Evolutionary conservation across 2,329 filamentous ascomycete species (phyloP).

Genomic region (Colletotrichum sp.): DNA sequence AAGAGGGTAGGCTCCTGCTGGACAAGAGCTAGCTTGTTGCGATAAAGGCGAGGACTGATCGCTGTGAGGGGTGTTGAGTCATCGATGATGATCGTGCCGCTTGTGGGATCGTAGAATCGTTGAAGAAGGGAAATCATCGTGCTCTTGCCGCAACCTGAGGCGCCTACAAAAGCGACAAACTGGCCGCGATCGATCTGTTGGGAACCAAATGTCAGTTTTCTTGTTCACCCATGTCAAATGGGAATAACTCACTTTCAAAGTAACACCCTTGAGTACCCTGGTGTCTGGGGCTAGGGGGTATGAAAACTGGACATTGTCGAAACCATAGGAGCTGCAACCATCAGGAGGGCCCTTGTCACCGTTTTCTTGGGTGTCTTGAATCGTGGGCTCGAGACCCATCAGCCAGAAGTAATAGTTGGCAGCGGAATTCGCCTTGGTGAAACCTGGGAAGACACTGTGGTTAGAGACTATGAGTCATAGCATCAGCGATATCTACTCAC

Average conservation of each 20-base stretch:
- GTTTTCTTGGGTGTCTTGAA: constrained; percentile 26
- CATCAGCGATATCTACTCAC: background rate
- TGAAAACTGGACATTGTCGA: constrained; percentile 45
- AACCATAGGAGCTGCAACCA: constrained; percentile 29
- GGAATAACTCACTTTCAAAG: background rate
- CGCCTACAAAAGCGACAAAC: constrained; percentile 55
- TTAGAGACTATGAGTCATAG: background rate
- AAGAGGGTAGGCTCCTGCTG: constrained; percentile 19
- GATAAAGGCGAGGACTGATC: background rate
- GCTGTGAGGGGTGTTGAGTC: background rate
- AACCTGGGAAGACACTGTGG: constrained; percentile 23
- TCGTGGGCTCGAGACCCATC: constrained; percentile 23
- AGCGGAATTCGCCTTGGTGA: constrained; percentile 43
- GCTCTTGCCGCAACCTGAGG: constrained; percentile 64
- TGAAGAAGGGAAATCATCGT: constrained; percentile 60
- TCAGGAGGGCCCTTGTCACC: background rate
- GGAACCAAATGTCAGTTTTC: constrained; percentile 40
- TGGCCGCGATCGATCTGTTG: background rate
- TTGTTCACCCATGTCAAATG: constrained; percentile 33
- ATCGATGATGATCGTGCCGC: background rate
- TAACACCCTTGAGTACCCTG: constrained; percentile 35
- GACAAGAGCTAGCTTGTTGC: background rate
- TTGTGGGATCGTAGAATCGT: constrained; percentile 30
- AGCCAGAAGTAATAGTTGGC: constrained; percentile 44
- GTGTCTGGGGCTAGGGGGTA: constrained; percentile 48